phyloP scores from a whole-genome alignment of 371 early-diverging fungal genomes.

The Dichotomocladium elegans region DNA sequence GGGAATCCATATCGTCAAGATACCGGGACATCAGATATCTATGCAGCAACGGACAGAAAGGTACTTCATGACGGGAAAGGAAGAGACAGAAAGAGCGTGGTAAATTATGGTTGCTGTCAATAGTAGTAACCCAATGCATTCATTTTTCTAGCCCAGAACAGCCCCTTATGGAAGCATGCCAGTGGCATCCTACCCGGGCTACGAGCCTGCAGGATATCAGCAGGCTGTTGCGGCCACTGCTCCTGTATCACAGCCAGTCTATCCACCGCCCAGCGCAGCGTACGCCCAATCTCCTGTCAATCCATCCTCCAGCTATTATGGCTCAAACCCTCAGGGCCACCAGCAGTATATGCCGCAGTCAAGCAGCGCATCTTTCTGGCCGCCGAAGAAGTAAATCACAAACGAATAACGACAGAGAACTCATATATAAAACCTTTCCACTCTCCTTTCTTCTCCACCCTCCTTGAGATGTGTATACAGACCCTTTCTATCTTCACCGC shows the following conservation, averaged over 20 bases:
- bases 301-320: not conserved
- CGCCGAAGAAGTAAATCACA: not conserved
- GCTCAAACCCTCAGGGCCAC: not conserved
- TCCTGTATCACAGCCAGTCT: not conserved
- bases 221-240: no score
- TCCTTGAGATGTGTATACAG: no score
- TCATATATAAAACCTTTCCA: not conserved
- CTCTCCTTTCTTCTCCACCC: not conserved
- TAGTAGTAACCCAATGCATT: not conserved
- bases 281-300: not conserved
- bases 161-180: conserved; percentile 7
- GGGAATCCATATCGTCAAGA: conserved; percentile 8
- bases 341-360: not conserved
- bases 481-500: no score
- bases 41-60: conserved; percentile 7
- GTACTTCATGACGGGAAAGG: not conserved
- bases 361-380: not conserved
- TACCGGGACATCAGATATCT: conserved; percentile 5
- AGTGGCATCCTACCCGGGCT: conserved; percentile 4
- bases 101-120: not conserved
- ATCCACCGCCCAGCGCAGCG: not conserved
- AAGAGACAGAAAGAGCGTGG: not conserved
- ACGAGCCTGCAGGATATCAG: conserved; percentile 1
- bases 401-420: not conserved
- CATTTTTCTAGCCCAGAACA: not conserved